These are phyloP conservation scores for Hanseniaspora gamundiae DNA, from an alignment of 1,139 yeast species.

Conservation along the genomic window DNA sequence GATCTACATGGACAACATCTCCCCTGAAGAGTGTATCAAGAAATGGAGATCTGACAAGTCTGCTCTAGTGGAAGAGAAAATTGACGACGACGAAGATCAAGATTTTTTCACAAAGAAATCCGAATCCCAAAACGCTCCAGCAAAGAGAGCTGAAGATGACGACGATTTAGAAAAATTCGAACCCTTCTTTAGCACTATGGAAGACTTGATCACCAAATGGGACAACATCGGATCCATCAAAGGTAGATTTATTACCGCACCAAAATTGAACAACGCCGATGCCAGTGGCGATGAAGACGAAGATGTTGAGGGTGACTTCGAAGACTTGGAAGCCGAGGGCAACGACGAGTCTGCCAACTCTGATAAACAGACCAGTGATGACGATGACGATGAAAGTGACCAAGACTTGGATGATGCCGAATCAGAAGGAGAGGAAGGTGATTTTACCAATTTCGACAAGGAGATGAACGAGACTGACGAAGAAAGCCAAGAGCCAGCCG, in stretches of 20 bases:
- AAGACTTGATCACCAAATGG: constrained; percentile 46
- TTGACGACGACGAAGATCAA: constrained; percentile 40
- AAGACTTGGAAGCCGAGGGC: constrained; percentile 52
- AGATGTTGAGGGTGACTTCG: constrained; percentile 58
- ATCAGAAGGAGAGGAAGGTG: constrained; percentile 31
- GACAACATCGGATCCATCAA: constrained; percentile 34
- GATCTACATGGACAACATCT: constrained; percentile 63
- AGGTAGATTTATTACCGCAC: constrained; percentile 55
- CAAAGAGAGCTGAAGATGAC: constrained; percentile 11
- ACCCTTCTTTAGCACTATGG: constrained; percentile 33
- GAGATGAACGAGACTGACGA: constrained; percentile 24
- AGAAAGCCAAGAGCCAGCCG: constrained; percentile 31
- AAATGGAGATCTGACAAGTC: constrained; percentile 59
- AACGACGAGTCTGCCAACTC: too few relatives aligned
- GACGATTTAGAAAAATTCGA: constrained; percentile 26
- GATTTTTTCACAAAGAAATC: constrained; percentile 53
- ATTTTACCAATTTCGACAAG: constrained; percentile 43
- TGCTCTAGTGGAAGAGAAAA: constrained; percentile 30
- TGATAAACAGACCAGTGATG: constrained; percentile 19
- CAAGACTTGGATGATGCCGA: constrained; percentile 25
- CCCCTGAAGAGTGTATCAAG: constrained; percentile 60
- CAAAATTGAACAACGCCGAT: constrained; percentile 32
- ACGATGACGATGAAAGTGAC: constrained; percentile 23
- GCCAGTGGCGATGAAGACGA: constrained; percentile 11
- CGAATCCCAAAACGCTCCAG: constrained; percentile 1